phyloP scores from a whole-genome alignment of 352 stramenopile species.

The Saprolegnia diclina region DNA sequence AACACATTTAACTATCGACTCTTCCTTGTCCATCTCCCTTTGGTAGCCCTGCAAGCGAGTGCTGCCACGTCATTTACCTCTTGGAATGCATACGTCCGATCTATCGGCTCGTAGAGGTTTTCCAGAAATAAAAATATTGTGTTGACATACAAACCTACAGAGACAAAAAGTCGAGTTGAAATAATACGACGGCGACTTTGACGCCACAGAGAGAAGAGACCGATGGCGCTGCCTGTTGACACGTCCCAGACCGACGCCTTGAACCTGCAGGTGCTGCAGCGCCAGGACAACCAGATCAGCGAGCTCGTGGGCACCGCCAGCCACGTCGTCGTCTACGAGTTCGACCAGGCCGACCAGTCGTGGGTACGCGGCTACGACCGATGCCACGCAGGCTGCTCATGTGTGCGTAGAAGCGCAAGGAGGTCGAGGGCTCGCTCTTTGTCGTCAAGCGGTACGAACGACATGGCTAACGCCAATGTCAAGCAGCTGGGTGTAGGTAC shows the following conservation, averaged over 20 bases:
- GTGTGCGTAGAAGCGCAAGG: slow-evolving; percentile 66
- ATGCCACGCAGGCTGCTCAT: not conserved
- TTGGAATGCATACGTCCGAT: too few relatives aligned
- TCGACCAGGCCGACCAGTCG: slow-evolving; percentile 70
- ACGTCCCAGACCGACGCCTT: slow-evolving; percentile 78
- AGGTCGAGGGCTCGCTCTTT: slow-evolving; percentile 80
- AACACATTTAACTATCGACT: too few relatives aligned
- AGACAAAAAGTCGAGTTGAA: too few relatives aligned
- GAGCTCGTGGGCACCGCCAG: slow-evolving; percentile 82
- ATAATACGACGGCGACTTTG: too few relatives aligned
- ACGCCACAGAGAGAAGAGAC: not conserved
- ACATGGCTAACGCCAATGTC: not conserved
- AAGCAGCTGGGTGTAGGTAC: slow-evolving; percentile 35
- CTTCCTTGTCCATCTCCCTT: too few relatives aligned
- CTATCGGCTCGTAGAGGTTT: too few relatives aligned
- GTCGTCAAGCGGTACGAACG: slow-evolving; percentile 63
- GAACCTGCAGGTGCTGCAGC: slow-evolving; percentile 83
- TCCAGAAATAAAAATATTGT: too few relatives aligned
- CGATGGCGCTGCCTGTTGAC: slow-evolving; percentile 50
- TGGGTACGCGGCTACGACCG: slow-evolving; percentile 47
- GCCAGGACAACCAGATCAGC: slow-evolving; percentile 67
- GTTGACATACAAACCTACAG: too few relatives aligned
- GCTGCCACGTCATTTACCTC: too few relatives aligned
- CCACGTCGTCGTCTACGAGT: slow-evolving; percentile 86
- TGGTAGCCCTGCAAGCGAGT: too few relatives aligned